phyloP scores from a whole-genome alignment of 2,329 filamentous ascomycete genomes.

The Ascochyta clinopodiicola region DNA sequence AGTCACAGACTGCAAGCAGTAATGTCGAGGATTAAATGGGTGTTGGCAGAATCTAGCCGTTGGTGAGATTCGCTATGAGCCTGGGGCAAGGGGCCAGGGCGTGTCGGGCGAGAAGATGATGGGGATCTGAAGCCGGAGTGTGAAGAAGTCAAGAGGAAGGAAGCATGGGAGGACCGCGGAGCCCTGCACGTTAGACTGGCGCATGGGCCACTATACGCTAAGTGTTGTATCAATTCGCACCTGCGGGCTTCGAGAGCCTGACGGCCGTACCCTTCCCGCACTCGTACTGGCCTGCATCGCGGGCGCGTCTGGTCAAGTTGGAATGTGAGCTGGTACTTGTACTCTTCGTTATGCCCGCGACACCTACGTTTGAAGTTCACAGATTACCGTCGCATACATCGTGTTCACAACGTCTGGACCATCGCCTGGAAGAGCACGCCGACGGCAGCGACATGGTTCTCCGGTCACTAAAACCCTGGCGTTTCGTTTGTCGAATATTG shows the following conservation, averaged over 20 bases:
- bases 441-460: background rate
- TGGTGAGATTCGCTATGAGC: slow-evolving; percentile 20
- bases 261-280: slow-evolving; percentile 13
- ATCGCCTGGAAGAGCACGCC: background rate
- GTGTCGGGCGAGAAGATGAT: slow-evolving; percentile 25
- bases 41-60: slow-evolving; percentile 25
- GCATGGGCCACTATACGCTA: slow-evolving; percentile 1
- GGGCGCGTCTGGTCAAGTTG: background rate
- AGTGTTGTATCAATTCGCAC: slow-evolving; percentile 5
- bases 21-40: slow-evolving; percentile 12
- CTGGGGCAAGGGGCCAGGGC: slow-evolving; percentile 16
- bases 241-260: background rate
- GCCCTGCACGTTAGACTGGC: slow-evolving; percentile 26
- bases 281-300: slow-evolving; percentile 3
- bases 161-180: slow-evolving; percentile 26
- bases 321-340: background rate
- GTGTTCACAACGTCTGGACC: background rate
- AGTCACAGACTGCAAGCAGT: slow-evolving; percentile 24
- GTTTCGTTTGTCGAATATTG: background rate
- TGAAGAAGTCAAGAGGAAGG: slow-evolving; percentile 36
- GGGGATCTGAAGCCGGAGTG: slow-evolving; percentile 26
- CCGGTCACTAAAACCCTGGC: background rate
- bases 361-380: background rate
- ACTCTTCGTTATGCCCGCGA: background rate
- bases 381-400: slow-evolving; percentile 4